phyloP scores from a whole-genome alignment of 1,284 basidiomycete species.

The Pseudomicrostroma phylloplanum region DNA sequence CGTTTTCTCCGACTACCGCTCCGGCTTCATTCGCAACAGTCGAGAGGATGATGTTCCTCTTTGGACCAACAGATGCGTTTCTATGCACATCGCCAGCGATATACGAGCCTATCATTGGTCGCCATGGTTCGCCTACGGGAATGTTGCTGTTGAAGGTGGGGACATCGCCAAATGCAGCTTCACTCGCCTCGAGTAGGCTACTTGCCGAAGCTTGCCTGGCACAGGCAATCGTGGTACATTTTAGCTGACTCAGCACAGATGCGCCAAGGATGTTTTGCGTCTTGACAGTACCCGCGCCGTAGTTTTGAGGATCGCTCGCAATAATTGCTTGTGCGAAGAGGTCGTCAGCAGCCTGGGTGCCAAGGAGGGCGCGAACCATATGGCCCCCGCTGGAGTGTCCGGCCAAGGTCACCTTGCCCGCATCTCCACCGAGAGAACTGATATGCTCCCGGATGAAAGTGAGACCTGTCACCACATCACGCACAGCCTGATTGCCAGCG shows the following conservation, averaged over 20 bases:
- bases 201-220: conserved; percentile 17
- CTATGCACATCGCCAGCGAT: conserved; percentile 12
- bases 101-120: conserved; percentile 24
- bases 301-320: conserved; percentile 32
- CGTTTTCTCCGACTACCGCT: conserved; percentile 14
- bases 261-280: conserved; percentile 21
- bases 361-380: conserved; percentile 61
- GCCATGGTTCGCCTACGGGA: conserved; percentile 24
- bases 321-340: conserved; percentile 41
- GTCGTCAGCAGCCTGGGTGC: conserved; percentile 27
- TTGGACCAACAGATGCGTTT: conserved; percentile 13
- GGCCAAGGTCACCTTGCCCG: conserved; percentile 66
- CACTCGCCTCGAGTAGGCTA: conserved; percentile 21
- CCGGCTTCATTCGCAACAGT: conserved; percentile 39
- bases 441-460: conserved; percentile 59
- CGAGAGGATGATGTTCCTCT: conserved; percentile 20
- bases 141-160: conserved; percentile 17
- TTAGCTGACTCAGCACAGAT: conserved; percentile 18
- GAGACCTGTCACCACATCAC: conserved; percentile 37
- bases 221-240: conserved; percentile 26
- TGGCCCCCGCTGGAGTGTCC: conserved; percentile 81
- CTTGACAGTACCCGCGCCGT: conserved; percentile 19
- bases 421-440: conserved; percentile 63
- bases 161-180: conserved; percentile 9
- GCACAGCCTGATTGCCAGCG: conserved; percentile 39